Evolutionary conservation across 2,329 filamentous ascomycete species (phyloP).

Genomic region (Pseudogymnoascus sp.): DNA sequence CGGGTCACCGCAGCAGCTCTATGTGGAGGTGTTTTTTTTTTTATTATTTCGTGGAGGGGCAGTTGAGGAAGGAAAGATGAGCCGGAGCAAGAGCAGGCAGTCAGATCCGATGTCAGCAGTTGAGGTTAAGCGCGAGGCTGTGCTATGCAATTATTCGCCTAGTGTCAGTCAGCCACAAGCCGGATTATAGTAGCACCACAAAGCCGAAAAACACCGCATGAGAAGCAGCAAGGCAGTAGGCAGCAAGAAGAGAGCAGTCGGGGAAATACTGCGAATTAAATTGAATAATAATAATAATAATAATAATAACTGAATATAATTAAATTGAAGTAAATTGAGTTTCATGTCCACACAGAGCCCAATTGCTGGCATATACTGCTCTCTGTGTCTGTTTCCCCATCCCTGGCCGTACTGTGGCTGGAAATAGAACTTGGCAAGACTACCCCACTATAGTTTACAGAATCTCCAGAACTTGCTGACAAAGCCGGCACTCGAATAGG

Average conservation of each 20-base stretch:
- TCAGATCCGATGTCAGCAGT: neutral
- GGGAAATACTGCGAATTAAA: neutral
- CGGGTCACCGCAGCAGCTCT: neutral
- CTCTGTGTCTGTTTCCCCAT: neutral
- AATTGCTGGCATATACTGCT: neutral
- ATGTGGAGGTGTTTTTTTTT: neutral
- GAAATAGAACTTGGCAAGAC: neutral
- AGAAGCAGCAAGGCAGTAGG: neutral
- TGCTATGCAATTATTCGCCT: slow-evolving; percentile 3
- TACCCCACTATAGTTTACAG: neutral
- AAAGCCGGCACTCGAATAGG: neutral
- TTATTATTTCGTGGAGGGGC: neutral
- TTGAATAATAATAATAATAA: neutral
- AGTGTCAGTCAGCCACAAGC: neutral
- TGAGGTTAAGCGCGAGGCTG: slow-evolving; percentile 6
- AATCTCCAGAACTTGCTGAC: neutral
- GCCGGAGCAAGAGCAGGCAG: neutral
- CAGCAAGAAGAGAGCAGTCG: neutral
- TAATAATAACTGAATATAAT: neutral
- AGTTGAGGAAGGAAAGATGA: neutral
- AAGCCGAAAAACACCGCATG: neutral
- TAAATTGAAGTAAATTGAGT: neutral
- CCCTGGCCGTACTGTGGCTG: neutral
- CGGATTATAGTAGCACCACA: neutral
- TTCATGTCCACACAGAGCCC: neutral